phyloP scores from a whole-genome alignment of 805 yeast species.

The Monosporozyma unispora region DNA sequence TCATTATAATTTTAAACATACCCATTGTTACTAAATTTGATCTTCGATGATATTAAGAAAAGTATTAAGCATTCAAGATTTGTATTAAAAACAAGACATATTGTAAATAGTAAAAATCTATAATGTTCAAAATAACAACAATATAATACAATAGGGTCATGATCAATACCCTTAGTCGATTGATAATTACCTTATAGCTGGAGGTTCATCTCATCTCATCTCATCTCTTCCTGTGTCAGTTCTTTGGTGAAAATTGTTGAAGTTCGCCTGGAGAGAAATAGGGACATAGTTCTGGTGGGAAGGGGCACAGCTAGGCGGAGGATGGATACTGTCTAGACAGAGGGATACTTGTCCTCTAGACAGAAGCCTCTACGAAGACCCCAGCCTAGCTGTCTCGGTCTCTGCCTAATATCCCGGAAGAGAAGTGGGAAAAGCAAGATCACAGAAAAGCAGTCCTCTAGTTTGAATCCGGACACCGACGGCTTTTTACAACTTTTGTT shows the following conservation, averaged over 20 bases:
- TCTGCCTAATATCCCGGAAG: neutral
- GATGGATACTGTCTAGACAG: too few species aligned
- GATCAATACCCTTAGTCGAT: neutral
- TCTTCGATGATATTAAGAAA: neutral
- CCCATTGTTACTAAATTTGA: constrained; percentile 35
- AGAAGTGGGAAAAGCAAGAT: neutral
- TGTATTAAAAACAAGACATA: neutral
- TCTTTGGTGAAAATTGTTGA: neutral
- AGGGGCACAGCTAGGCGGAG: too few species aligned
- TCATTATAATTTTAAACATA: constrained; percentile 20
- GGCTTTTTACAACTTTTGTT: neutral
- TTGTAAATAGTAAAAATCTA: neutral
- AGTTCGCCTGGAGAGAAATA: neutral
- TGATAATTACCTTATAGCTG: neutral
- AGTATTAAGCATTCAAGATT: neutral
- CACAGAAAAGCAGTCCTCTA: neutral
- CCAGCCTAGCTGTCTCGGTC: neutral
- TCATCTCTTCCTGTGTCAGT: neutral
- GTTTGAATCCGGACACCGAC: neutral
- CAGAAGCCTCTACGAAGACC: neutral
- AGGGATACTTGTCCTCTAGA: neutral
- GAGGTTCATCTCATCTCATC: neutral
- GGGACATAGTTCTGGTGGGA: too few species aligned
- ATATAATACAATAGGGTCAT: neutral
- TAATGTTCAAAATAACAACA: neutral